Base-by-base conservation (phyloP, 331 rosid species). In the Cucumis variabilis region DNA sequence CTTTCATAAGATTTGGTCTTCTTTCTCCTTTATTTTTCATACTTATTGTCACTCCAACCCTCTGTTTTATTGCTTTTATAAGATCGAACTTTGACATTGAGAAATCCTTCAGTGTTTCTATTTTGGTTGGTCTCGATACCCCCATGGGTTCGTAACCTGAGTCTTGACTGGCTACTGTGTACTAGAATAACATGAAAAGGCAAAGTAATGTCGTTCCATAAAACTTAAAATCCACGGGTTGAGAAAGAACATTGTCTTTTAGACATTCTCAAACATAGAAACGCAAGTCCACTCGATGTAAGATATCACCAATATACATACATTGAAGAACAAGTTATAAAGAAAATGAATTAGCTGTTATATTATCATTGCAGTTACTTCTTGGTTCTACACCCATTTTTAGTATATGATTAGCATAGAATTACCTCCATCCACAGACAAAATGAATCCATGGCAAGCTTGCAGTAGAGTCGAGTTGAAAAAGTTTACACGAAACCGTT, bases 261-360 rank as follows among this genome's bases (percentile, higher is more conserved):
- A 79, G 67, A 51, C 24, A 79, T 27, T 51, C 30, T 10, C 68
- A 28, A 79, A 24, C 44, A 17, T 15, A 79, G 68, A 55, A 78
- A 79, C 11, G 25, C 84, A 79, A 23, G 28, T 53, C 46, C 63
- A 53, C 68, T 53, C 44, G 3, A 51, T 24, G 23, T 53, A 79
- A 79, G 24, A 51, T 79, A 79, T 37, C 44, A 37, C 6, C 44
- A 37, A 37, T 37, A 37, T 37, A 37, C 44, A 37, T 55, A 9
- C 68, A 79, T 53, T 79, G 46, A 79, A 79, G 68, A 79, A 79
- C 67, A 15, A 53, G 15, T 79, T 27, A 16, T 53, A 53, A 28
- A 79, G 68, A 25, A 81, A 28, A 58, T 58, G 70, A 81, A 81
- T 81, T 81, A 58, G 85, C 55, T 79, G 84, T 25, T 79, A 79